phyloP scores from a whole-genome alignment of 139 green algal species.

The Marvania coccoides region DNA sequence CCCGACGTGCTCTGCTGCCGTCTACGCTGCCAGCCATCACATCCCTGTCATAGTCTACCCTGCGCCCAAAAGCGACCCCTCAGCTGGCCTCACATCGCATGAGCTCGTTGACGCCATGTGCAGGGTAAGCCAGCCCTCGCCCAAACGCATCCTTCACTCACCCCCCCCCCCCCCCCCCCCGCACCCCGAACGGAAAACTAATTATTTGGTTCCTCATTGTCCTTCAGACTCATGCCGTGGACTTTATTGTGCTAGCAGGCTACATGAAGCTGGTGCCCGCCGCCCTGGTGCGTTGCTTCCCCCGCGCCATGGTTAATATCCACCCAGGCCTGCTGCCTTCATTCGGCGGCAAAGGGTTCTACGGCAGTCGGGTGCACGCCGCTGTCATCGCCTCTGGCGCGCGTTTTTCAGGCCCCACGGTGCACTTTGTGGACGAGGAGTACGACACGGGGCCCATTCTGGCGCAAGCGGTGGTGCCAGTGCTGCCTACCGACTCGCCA shows the following conservation, averaged over 20 bases:
- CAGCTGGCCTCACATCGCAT: no score
- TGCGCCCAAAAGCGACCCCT: not conserved
- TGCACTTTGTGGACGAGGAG: conserved; percentile 97
- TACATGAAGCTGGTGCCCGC: conserved; percentile 91
- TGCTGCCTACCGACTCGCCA: conserved; percentile 73
- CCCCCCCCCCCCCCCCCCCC: no score
- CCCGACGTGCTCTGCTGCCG: conserved; percentile 62
- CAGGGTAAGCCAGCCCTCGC: no score
- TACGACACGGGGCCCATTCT: conserved; percentile 95
- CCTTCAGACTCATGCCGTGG: no score
- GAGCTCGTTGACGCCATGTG: no score
- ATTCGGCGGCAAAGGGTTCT: conserved; percentile 95
- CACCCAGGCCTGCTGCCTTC: conserved; percentile 92
- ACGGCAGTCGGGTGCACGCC: conserved; percentile 83
- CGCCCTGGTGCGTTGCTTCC: conserved; percentile 66
- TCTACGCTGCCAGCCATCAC: not conserved
- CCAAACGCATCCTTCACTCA: no score
- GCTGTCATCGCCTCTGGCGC: conserved; percentile 85
- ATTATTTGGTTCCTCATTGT: no score
- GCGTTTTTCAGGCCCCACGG: conserved; percentile 81
- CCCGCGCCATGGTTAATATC: conserved; percentile 92
- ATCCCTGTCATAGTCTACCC: conserved; percentile 6
- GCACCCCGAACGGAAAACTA: no score
- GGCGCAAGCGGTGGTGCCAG: conserved; percentile 80
- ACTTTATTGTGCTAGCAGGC: conserved; percentile 87